Evolutionary conservation across 192 early-diverging fungal genomes (phyloP), one percentile per base, ranked within the genome.

Genomic region (Backusella macrospora): DNA sequence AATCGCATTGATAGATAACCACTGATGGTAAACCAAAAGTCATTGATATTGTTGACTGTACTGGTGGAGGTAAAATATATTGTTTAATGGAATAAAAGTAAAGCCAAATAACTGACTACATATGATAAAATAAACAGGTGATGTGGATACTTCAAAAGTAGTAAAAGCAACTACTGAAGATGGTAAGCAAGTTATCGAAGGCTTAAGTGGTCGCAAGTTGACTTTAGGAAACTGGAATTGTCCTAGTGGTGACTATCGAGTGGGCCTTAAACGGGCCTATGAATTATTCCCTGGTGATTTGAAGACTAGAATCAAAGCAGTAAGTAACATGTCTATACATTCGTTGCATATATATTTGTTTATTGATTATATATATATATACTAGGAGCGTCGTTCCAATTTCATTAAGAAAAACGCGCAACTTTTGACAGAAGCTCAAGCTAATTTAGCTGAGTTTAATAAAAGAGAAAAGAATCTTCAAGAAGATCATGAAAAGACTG

Each of bases 31-130:
- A 91, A 78, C 92, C 90, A 68, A 99, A 99, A 82, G 83, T 99
- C 23, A 84, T 97, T 34, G 94, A 97, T 78, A 89, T 94, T 69
- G 87, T 99, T 48, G 98, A 99, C 86, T 99, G 98, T 86, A 94
- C 96, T 3, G 96, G 97, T 40, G 87, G 87, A 42, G 79, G 89
- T 84, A 80, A 62, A 16, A 0, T 8, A 47, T 26, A 59, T n/a
- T 52, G 4, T 2, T 72, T 12, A 18, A 34, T 15, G 10, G 16
- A 37, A 55, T 1, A 21, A 26, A 39, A n/a, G 42, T 10, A 55
- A 23, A 7, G 21, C 8, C 9, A 10, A 55, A 55, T 55, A 8
- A 55, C 23, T 6, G 8, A 55, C 49, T 55, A 9, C 8, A 55
- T 8, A 52, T n/a, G n/a, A 48, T 16, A 62, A 62, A 15, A 64